Conservation (phyloP, 163 green algal species). For the Dunaliella salina region DNA sequence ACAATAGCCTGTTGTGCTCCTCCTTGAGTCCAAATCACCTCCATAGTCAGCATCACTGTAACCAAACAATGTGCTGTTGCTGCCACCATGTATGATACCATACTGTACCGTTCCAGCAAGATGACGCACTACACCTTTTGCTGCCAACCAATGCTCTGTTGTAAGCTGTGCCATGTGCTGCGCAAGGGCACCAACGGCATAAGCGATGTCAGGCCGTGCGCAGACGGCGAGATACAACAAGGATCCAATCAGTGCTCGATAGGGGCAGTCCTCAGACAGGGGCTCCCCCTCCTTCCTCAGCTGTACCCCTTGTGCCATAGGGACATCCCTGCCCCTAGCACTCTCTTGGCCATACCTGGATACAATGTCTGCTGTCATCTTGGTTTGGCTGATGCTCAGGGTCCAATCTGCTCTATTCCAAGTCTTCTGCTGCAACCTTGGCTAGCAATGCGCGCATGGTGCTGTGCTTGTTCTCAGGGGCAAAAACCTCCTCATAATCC, state of each 20-base stretch:
- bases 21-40: conserved; percentile 27
- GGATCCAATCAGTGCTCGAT: neutral
- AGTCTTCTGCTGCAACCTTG: conserved; percentile 12
- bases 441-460: too few relatives aligned
- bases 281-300: conserved; percentile 10
- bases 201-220: neutral
- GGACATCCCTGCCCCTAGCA: neutral
- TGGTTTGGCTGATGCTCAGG: conserved; percentile 29
- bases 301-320: conserved; percentile 3
- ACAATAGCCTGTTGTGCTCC: conserved; percentile 43
- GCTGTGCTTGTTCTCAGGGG: too few relatives aligned
- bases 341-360: conserved; percentile 24
- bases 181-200: neutral
- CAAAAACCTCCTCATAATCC: too few relatives aligned
- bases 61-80: too few relatives aligned
- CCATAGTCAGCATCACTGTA: too few relatives aligned
- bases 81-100: conserved; percentile 24
- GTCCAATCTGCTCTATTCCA: conserved; percentile 18
- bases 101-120: conserved; percentile 22
- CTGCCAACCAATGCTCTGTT: conserved; percentile 6
- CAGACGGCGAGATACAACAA: neutral
- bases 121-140: conserved; percentile 36
- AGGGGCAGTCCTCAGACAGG: neutral
- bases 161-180: neutral
- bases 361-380: conserved; percentile 11